Percentiles rank a stretch among this genome's conserved stretches.
phyloP scores from a whole-genome alignment of 257 asterid genomes.

The Capsicum baccatum region DNA sequence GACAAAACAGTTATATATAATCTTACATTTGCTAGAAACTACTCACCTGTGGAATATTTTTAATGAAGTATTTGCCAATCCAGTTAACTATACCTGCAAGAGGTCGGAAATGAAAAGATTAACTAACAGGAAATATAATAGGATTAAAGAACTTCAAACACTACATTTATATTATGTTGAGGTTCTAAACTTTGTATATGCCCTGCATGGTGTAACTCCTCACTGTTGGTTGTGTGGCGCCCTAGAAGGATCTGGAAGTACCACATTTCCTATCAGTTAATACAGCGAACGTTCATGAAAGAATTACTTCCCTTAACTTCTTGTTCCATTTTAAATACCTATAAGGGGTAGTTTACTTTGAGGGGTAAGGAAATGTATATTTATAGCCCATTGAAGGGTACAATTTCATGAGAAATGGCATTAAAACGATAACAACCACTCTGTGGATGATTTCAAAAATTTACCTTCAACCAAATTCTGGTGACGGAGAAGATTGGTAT shows the following conservation, averaged over 20 bases:
- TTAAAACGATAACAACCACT: not conserved
- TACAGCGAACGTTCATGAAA: not conserved
- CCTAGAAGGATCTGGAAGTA: not conserved
- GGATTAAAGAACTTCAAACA: not conserved
- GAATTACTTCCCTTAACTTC: not conserved
- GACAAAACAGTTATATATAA: not conserved
- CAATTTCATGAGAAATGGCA: not conserved
- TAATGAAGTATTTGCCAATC: slow-evolving; percentile 29
- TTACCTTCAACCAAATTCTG: slow-evolving; percentile 33
- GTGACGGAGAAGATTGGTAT: slow-evolving; percentile 38
- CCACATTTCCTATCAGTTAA: not conserved
- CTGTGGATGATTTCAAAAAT: not conserved
- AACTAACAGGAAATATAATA: not conserved
- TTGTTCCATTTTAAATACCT: not conserved
- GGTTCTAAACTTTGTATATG: not conserved
- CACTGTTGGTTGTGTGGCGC: not conserved
- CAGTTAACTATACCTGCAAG: slow-evolving; percentile 30
- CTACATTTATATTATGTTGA: not conserved
- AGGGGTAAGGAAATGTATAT: not conserved
- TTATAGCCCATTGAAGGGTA: not conserved
- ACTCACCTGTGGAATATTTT: slow-evolving; percentile 31
- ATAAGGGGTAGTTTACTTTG: not conserved
- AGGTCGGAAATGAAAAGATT: not conserved
- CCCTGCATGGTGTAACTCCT: not conserved
- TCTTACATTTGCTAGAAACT: not conserved